Evolutionary conservation across 2,329 filamentous ascomycete genomes (phyloP).

Genomic region (Talaromyces sp.): DNA sequence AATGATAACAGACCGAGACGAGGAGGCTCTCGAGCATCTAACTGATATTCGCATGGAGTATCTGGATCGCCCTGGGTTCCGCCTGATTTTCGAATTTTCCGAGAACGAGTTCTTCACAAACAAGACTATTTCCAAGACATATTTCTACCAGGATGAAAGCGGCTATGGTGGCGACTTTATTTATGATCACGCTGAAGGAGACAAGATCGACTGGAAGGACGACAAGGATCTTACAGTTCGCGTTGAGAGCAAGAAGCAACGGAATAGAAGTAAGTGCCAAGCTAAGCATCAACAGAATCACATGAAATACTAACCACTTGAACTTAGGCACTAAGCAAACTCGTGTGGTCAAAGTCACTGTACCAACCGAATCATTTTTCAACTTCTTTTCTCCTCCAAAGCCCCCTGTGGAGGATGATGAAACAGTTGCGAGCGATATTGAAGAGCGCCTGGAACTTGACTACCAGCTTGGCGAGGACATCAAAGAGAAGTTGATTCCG

Average conservation of each 20-base stretch:
- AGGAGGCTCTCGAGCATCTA: slow-evolving; percentile 84
- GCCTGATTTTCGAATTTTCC: slow-evolving; percentile 92
- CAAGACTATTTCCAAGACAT: slow-evolving; percentile 95
- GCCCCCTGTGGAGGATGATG: slow-evolving; percentile 66
- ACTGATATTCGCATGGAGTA: slow-evolving; percentile 98
- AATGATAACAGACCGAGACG: slow-evolving; percentile 97
- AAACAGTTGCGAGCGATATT: slow-evolving; percentile 77
- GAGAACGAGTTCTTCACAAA: slow-evolving; percentile 97
- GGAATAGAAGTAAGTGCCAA: slow-evolving; percentile 83
- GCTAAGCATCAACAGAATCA: neutral
- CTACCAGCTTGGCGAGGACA: slow-evolving; percentile 97
- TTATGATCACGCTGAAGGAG: slow-evolving; percentile 97
- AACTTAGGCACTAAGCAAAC: slow-evolving; percentile 92
- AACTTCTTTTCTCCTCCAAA: slow-evolving; percentile 98
- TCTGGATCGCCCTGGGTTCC: slow-evolving; percentile 95
- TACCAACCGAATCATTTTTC: slow-evolving; percentile 97
- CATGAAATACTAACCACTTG: slow-evolving; percentile 13
- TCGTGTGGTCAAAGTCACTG: slow-evolving; percentile 97
- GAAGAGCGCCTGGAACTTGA: slow-evolving; percentile 97
- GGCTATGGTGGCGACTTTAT: slow-evolving; percentile 99
- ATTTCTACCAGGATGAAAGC: slow-evolving; percentile 98
- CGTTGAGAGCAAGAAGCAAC: slow-evolving; percentile 98
- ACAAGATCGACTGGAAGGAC: slow-evolving; percentile 95
- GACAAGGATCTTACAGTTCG: slow-evolving; percentile 91
- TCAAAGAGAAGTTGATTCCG: slow-evolving; percentile 99